Evolutionary conservation across 306 rosid species (phyloP).

Genomic region (Cyamopsis tetragonoloba): DNA sequence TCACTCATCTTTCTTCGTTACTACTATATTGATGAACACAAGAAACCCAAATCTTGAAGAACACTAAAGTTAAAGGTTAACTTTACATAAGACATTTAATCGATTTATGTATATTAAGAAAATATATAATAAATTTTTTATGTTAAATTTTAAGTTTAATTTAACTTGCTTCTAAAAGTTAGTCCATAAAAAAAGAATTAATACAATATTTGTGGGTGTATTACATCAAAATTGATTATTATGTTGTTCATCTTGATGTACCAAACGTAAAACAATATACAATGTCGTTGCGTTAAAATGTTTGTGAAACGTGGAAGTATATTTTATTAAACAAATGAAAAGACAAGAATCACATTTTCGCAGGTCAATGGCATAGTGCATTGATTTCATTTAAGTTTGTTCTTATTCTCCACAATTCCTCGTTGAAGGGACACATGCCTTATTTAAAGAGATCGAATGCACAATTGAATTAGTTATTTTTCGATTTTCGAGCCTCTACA

Average conservation of each 20-base stretch:
- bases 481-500: not conserved
- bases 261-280: no score
- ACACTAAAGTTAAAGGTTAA: conserved; percentile 9
- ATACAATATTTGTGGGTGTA: no score
- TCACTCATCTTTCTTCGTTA: not conserved
- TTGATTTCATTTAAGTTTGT: conserved; percentile 11
- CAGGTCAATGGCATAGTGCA: not conserved
- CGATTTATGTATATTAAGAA: no score
- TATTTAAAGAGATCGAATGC: not conserved
- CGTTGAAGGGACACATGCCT: not conserved
- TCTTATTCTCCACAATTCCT: not conserved
- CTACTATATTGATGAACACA: not conserved
- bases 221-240: no score
- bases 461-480: conserved; percentile 15
- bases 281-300: no score
- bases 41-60: conserved; percentile 16
- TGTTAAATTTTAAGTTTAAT: no score
- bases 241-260: no score
- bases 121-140: no score
- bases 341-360: not conserved
- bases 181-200: no score
- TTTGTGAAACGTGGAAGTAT: no score
- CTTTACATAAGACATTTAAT: no score
- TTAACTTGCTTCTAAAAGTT: no score
- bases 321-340: not conserved